Evolutionary conservation across 106 monocot species (phyloP), one percentile per base, ranked within the genome.

Genomic region (Dendrobium nobile): DNA sequence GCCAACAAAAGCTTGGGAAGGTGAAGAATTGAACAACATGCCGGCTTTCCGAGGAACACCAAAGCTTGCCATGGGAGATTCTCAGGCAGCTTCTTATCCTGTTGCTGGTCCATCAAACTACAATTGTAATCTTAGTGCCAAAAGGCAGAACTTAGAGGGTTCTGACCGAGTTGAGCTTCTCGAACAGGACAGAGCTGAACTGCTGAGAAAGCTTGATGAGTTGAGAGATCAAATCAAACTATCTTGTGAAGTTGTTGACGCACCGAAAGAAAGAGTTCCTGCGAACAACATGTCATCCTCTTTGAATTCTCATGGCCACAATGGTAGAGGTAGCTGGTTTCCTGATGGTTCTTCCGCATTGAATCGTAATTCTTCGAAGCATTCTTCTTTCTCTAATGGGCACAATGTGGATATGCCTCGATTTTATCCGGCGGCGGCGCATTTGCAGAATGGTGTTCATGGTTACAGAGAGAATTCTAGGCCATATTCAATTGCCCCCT

Each of bases 171-270:
- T 85, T 80, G 88, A 83, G 73, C 48, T 65, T 73, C 81, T 86
- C 33, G 90, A 87, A 55, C 89, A 92, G 82, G 95, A 99, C 74
- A 82, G 84, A 47, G 89, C 83, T 5, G 91, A 91, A 61, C 84
- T 99, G 79, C 77, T 95, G 75, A 89, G 86, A 43, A 91, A 93
- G 82, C 90, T 99, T 20, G 99, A 95, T 90, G 99, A 95, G 67
- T 85, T 99, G 73, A 87, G 93, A 37, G 92, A 93, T 61, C 93
- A 99, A 77, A 84, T 99, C 6, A 87, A 86, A 78, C 84, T 79
- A 77, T 88, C 99, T 22, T 88, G 90, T 47, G 89, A 95, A 72
- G 78, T 90, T 80, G 43, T 44, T 22, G 88, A 90, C 40, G 84
- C 79, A 77, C 77, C 78, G 37, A 93, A 81, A 68, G 79, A 75